Evolutionary conservation across 805 yeast genomes (phyloP), one percentile per base, ranked within the genome.

Genomic region (Saccharomycopsis capsularis): DNA sequence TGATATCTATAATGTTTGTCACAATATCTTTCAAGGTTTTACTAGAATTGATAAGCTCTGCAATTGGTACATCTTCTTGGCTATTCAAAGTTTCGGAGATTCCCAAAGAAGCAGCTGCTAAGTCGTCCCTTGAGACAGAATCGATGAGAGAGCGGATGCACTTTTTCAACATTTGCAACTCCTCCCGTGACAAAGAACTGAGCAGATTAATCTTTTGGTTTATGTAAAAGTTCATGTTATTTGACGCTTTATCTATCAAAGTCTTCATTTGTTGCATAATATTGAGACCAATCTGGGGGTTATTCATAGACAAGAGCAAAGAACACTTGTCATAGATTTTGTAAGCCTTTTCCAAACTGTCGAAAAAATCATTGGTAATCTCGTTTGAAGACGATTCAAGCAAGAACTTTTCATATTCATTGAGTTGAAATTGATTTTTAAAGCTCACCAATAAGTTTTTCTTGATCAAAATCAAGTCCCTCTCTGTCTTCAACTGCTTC

Each of bases 261-360:
- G 64, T 66, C 22, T 75, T 73, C 65, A 79, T 74, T 56, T 78
- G 74, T 9, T 70, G 66, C 76, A 87, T 77, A 37, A 89, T 76
- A 30, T 78, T 75, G 23, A 74, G 60, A 1, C 95, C 95, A 15
- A 85, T 66, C 42, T 70, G 69, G 16, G 81, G 81, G 57, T 83
- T 81, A 30, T 83, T 82, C 58, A 82, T 73, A 3, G 88, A 78
- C 22, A 93, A 70, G 27, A 93, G 67, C 18, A 81, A 74, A 42
- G 85, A 79, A 44, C 95, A 82, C 50, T 81, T 78, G 30, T 75
- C 71, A 59, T 81, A 80, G 25, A 90, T 82, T 34, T 61, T 58
- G 56, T 83, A 79, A 5, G 86, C 82, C 57, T 80, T 81, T 13
- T 68, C 64, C 30, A 90, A 67, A 1, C 78, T 74, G 3, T 59